Base-by-base conservation (phyloP, 78 protist genomes). In the Blattamonas nauphoetae region DNA sequence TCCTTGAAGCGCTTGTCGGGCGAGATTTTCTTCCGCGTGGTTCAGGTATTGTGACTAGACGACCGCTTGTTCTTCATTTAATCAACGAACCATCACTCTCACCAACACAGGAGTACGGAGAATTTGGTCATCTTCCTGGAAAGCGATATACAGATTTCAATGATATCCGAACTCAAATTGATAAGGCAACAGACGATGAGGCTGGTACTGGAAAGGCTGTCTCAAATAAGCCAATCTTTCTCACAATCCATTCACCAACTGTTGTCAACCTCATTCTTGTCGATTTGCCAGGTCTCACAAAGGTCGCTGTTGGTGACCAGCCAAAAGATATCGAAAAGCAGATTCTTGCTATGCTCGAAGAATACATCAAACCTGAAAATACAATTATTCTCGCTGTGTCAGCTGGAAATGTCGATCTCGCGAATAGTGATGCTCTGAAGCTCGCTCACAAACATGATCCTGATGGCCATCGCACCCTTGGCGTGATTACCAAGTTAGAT, bases 401-500 rank as follows among this genome's bases (percentile, higher is more conserved):
- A 32, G 84, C 91, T 32, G 91, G 90, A 41, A 89, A 85, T 3
- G 78, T 77, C 45, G 91, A 89, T 45, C 11, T 89, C 71, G 91
- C 91, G n/a, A 89, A 42, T 41, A 78, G 87, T 1, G 91, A 89
- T 2, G 42, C 86, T 11, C n/a, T 89, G 1, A 33, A 87, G 11
- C 45, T 89, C 38, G 91, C 91, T 32, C n/a, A 3, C 34, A 63
- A 89, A 43, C 78, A 87, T 3, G 91, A 89, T 4, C 89, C 90
- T 41, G 45, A 89, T 2, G 87, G 89, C 43, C 11, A 78, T 21
- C 81, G 91, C 45, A 89, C 91, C 33, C 5, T 89, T 64, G 91
- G 89, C 11, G 89, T 89, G 46, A 11, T n/a, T n/a, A 90, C 92
- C 5, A 90, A 90, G 41, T 41, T 90, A 3, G 92, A 90, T 79